Base-by-base conservation (phyloP, 768 basidiomycete species). In the Suillus fuscotomentosus region DNA sequence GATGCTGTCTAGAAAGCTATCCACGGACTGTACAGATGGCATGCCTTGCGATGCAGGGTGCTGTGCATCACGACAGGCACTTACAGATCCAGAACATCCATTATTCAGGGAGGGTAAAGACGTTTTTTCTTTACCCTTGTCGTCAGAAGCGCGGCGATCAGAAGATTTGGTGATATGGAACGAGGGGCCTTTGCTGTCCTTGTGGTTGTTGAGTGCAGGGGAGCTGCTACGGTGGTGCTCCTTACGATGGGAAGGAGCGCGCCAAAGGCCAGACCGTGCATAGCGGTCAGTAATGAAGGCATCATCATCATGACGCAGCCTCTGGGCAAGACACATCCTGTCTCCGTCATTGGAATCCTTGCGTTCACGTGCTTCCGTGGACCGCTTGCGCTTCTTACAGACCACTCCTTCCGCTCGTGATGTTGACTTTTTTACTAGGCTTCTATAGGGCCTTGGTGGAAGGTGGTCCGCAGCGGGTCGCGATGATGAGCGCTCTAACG, bases 1-100 rank as follows among this genome's bases (percentile, higher is more conserved):
- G 24, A 73, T 72, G 27, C 60, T 73, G 48, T 70, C 67, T 31
- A 75, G 64, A 61, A 73, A 75, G 1, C 64, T 47, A 55, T 72
- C 70, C n/a, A 67, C 75, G 17, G 70, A 63, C 6, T 59, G 36
- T 14, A 34, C 15, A 50, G 62, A 60, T 14, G 55, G 14, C n/a
- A 53, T 17, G n/a, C 11, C 22, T n/a, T 36, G 39, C 34, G 22
- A 60, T 10, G 31, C 48, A 36, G 56, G 50, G 39, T 17, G 10
- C 20, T 24, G 45, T 47, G 10, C 10, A 5, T 31, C 57, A 20
- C 27, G 11, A 42, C 11, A 14, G 24, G 57, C 24, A 15, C 27
- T 31, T 59, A 27, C 27, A 11, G 57, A 42, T 31, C 57, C 57
- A 42, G 57, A n/a, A 41, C 38, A 39, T 10, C 22, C 5, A 10